Evolutionary conservation across 2,329 filamentous ascomycete species (phyloP), one percentile per base, ranked within the genome.

Genomic region (Parastagonospora nodorum): DNA sequence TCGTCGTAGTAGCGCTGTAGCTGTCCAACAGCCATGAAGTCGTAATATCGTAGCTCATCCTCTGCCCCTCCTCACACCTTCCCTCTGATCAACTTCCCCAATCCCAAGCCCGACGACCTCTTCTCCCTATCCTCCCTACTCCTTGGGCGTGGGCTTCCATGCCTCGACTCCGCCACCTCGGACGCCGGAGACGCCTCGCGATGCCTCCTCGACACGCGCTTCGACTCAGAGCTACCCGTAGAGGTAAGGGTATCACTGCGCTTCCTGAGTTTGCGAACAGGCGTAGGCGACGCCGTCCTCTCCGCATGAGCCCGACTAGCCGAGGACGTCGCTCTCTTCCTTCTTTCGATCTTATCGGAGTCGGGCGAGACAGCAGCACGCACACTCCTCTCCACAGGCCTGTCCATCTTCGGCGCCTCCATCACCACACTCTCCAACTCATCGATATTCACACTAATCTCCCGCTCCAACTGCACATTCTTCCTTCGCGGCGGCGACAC

Each of bases 211-310:
- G 37, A 11, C 16, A 53, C 41, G 11, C 45, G 53, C 27, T 50
- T 54, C 4, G 48, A 46, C 32, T 64, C 61, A 3, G 49, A 38
- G 4, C 59, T 59, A 15, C 48, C 33, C 12, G 53, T 44, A 12
- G 59, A 63, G 27, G 37, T 63, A 33, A 63, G 45, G 4, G 63
- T 66, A 40, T 66, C 59, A 30, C 63, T 64, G 14, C 61, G 50
- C 36, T 63, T 66, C 30, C 61, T 54, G 2, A 60, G 47, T 12
- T 58, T 55, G 31, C 57, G 56, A 8, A 44, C n/a, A 1, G 47
- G 41, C 16, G 47, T 40, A 5, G 58, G 42, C 8, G 53, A 50
- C 8, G 43, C 15, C 4, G 43, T 36, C 14, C 50, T 48, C 8
- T 44, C 16, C 8, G 47, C 14, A 33, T 43, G 4, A 12, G 16